Base-by-base conservation (phyloP, 805 yeast species). In the Ogataea dorogensis region DNA sequence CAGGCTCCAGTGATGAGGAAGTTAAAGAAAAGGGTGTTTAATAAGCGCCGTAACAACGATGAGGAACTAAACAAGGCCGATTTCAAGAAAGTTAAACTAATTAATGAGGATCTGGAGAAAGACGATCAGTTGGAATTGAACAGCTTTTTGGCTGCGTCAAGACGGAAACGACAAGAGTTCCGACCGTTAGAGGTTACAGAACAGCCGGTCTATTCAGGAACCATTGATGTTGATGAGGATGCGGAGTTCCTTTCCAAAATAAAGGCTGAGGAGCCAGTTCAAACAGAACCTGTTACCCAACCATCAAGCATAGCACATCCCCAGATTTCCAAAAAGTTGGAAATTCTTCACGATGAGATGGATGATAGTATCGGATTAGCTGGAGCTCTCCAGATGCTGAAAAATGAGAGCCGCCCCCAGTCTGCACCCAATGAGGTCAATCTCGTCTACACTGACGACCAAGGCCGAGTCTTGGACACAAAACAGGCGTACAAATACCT, bases 401-500 rank as follows among this genome's bases (percentile, higher is more conserved):
- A 56, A 21, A 34, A 36, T 10, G 24, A 39, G 13, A n/a, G 31
- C n/a, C 35, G 17, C n/a, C 9, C 27, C 12, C 19, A 23, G 11
- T 9, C 22, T 23, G 44, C 49, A 7, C 38, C 50, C 26, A 72
- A 75, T 46, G 50, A 64, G 14, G 70, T 79, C n/a, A 59, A 63
- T 16, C 50, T 86, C 4, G 70, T 67, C 17, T 83, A 86, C 56
- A 70, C 66, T 13, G 94, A 86, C 54, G 80, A 76, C 17, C 49
- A 59, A 2, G 95, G 95, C 1, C 64, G 73, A 20, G 64, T 65
- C 14, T 58, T 87, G 17, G 62, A 69, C 19, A 68, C 79, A 3
- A 84, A 81, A 51, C 80, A 80, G 42, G 95, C 95, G 1, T 86
- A 74, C 65, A 86, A 84, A 61, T 74, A 75, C 42, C 61, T 86